A percentile compares a stretch with the other conserved stretches of the same genome.
These are phyloP conservation scores for Coemansia sp. DNA, from an alignment of 192 early-diverging fungal species.

Conservation along the genomic window DNA sequence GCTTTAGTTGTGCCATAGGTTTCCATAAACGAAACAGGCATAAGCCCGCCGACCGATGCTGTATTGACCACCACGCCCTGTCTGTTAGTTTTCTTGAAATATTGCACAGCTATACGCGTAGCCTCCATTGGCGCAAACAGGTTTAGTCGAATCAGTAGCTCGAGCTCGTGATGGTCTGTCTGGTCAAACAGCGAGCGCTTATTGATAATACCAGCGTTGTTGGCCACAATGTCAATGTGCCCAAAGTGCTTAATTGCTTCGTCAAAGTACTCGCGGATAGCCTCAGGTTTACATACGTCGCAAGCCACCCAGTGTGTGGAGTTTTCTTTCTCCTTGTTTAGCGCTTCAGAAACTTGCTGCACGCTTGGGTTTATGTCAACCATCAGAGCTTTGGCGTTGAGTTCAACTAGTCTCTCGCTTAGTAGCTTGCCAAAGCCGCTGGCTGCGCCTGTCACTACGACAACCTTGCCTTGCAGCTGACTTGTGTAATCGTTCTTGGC, in stretches of 20 bases:
- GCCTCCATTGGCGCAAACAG: constrained; percentile 74
- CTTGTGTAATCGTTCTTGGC: background rate
- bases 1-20: constrained; percentile 77
- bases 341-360: constrained; percentile 14
- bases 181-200: constrained; percentile 52
- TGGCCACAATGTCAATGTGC: constrained; percentile 58
- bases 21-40: constrained; percentile 59
- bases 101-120: constrained; percentile 67
- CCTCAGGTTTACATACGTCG: constrained; percentile 44
- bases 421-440: constrained; percentile 42
- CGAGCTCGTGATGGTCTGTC: constrained; percentile 54
- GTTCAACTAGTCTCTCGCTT: constrained; percentile 19
- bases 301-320: constrained; percentile 30
- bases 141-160: constrained; percentile 66
- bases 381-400: constrained; percentile 27
- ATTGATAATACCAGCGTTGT: constrained; percentile 67
- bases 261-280: constrained; percentile 46
- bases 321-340: constrained; percentile 11
- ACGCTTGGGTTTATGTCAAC: constrained; percentile 33
- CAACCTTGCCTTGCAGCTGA: constrained; percentile 29
- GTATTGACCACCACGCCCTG: constrained; percentile 70
- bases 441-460: constrained; percentile 46
- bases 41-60: constrained; percentile 69
- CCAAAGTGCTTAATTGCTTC: constrained; percentile 58
- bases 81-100: constrained; percentile 54